Evolutionary conservation across 2,329 filamentous ascomycete species (phyloP), one percentile per base, ranked within the genome.

Genomic region (Rhynchosporium secalis): DNA sequence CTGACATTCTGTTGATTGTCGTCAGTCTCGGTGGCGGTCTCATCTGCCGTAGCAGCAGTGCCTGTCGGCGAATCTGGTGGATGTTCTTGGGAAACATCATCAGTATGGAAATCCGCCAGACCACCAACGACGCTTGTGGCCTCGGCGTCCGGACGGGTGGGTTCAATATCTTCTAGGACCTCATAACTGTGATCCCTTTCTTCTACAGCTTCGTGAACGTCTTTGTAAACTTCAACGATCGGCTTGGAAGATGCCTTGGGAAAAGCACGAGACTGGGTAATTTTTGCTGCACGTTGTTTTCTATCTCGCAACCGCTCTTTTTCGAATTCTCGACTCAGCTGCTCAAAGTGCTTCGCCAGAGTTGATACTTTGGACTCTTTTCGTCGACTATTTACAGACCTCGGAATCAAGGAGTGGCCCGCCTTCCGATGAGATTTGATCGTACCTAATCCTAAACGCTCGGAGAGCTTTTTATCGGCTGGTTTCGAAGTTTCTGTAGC

Each of bases 321-420:
- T 56, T 74, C 72, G 69, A 99, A 99, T 72, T 99, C 96, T 29
- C 93, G 88, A 70, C 92, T 97, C 61, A 99, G 81, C 75, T 98
- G 93, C 75, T 99, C 96, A 73, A 99, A 98, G 74, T 98, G 95
- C 69, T 91, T 91, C 20, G 95, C 92, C 56, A 99, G 81, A n/a
- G 88, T 92, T 8, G 92, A 96, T 2, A 99, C 95, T 70, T 90
- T 91, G 3, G 90, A 86, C 58, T 88, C 83, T 67, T 86, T 88
- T 69, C 83, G 87, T 72, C 87, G 90, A 56, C 75, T 72, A 56
- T 89, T 86, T 33, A 96, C 86, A 31, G 95, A 95, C 38, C 95
- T 86, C 33, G 93, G 93, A 64, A 99, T 98, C 47, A 94, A 83
- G 1, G 95, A 98, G n/a, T 80, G 77, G 3, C 79, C 79, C 1